Evolutionary conservation across 257 asterid genomes (phyloP).

Genomic region (Gentiana dahurica): DNA sequence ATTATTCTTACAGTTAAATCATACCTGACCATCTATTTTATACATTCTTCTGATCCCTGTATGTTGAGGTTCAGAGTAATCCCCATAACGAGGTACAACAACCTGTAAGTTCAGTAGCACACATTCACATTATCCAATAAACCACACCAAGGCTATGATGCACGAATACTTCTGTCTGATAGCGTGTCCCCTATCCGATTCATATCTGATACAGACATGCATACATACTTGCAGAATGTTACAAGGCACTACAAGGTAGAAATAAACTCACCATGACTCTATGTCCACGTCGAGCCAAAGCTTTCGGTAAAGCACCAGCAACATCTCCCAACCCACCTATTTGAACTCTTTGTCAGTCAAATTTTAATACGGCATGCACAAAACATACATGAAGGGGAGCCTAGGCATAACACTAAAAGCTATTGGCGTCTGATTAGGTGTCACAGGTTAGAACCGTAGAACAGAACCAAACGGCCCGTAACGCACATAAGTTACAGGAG

Average conservation of each 20-base stretch:
- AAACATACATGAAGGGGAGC: background rate
- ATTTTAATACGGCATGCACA: background rate
- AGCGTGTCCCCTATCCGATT: too few relatives aligned
- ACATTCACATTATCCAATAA: too few relatives aligned
- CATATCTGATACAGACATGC: background rate
- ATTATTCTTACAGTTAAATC: slow-evolving; percentile 14
- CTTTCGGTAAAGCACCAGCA: slow-evolving; percentile 98
- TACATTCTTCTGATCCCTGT: slow-evolving; percentile 65
- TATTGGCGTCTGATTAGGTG: too few relatives aligned
- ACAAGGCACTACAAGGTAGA: background rate
- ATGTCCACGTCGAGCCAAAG: slow-evolving; percentile 98
- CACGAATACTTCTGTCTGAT: too few relatives aligned
- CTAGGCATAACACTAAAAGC: too few relatives aligned
- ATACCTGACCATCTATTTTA: slow-evolving; percentile 83
- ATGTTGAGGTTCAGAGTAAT: slow-evolving; percentile 66
- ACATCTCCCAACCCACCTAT: slow-evolving; percentile 99
- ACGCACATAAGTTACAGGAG: too few relatives aligned
- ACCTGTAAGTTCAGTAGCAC: slow-evolving; percentile 38
- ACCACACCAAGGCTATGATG: too few relatives aligned
- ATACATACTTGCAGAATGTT: too few relatives aligned
- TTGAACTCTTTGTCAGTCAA: slow-evolving; percentile 7
- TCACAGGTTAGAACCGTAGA: too few relatives aligned
- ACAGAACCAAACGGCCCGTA: too few relatives aligned
- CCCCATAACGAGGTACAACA: slow-evolving; percentile 68
- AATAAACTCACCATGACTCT: slow-evolving; percentile 78